phyloP scores from a whole-genome alignment of 176 grass and related monocot species.

The Musa beccarii region DNA sequence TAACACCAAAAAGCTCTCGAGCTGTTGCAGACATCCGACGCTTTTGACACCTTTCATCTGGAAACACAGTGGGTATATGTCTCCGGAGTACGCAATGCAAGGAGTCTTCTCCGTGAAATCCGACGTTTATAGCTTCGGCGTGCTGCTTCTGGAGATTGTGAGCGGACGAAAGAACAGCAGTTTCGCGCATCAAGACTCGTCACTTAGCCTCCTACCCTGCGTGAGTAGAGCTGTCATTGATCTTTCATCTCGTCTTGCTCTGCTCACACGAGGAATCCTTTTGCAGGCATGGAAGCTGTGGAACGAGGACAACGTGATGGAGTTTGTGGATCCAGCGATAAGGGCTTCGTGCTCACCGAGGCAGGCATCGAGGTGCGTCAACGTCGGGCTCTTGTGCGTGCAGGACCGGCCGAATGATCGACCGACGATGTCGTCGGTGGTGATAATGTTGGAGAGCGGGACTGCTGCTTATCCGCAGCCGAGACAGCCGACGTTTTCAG shows the following conservation, averaged over 20 bases:
- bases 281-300: slow-evolving; percentile 16
- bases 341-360: slow-evolving; percentile 3
- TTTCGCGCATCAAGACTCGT: background rate
- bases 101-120: slow-evolving; percentile 14
- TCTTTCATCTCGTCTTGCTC: background rate
- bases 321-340: slow-evolving; percentile 17
- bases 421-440: slow-evolving; percentile 7
- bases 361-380: slow-evolving; percentile 5
- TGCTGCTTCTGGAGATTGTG: slow-evolving; percentile 13
- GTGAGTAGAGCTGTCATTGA: background rate
- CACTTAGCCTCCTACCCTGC: slow-evolving; percentile 7
- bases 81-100: slow-evolving; percentile 17
- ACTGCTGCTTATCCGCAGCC: background rate
- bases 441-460: slow-evolving; percentile 8
- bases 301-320: slow-evolving; percentile 21
- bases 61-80: slow-evolving; percentile 14
- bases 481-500: slow-evolving; percentile 5
- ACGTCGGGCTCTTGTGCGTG: slow-evolving; percentile 13
- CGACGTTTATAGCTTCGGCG: slow-evolving; percentile 16
- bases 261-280: background rate
- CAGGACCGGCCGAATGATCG: slow-evolving; percentile 15
- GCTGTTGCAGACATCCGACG: too few species aligned
- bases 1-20: background rate
- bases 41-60: background rate
- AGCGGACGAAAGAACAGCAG: slow-evolving; percentile 7